Percentiles rank a stretch among this genome's conserved stretches.
Conservation (phyloP, 2,329 filamentous ascomycete species). For the Septoria petroselini region DNA sequence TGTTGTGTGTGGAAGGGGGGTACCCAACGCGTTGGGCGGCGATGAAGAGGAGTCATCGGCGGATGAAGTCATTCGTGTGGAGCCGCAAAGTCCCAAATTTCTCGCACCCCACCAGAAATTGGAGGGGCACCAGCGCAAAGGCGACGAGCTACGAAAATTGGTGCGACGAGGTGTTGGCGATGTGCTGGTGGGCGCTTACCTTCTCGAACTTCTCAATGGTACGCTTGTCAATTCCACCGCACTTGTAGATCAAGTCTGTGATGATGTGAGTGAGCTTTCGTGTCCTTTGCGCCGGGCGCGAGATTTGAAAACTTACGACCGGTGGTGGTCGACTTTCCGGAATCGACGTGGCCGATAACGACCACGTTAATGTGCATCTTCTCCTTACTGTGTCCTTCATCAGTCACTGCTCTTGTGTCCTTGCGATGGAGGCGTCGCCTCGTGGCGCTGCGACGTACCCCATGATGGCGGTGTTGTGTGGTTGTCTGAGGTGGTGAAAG, state of each 20-base stretch:
- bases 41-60: constrained; percentile 13
- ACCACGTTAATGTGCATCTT: constrained; percentile 94
- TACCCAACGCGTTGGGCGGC: constrained; percentile 5
- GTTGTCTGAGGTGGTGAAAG: constrained; percentile 22
- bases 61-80: constrained; percentile 23
- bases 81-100: constrained; percentile 25
- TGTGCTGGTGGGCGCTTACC: constrained; percentile 52
- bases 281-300: constrained; percentile 31
- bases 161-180: constrained; percentile 7
- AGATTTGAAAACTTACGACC: constrained; percentile 59
- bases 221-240: constrained; percentile 99
- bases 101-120: constrained; percentile 29
- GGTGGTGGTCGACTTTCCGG: constrained; percentile 96
- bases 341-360: constrained; percentile 99
- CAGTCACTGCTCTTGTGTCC: constrained; percentile 31
- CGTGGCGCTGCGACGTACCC: constrained; percentile 50
- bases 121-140: constrained; percentile 23
- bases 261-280: constrained; percentile 52
- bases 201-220: constrained; percentile 99
- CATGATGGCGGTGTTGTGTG: constrained; percentile 54
- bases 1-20: constrained; percentile 5
- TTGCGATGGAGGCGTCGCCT: constrained; percentile 16
- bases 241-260: constrained; percentile 99
- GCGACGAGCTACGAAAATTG: constrained; percentile 21
- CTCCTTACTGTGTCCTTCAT: constrained; percentile 68